Evolutionary conservation across 2,329 filamentous ascomycete genomes (phyloP), one percentile per base, ranked within the genome.

Genomic region (Orbilia javanica): DNA sequence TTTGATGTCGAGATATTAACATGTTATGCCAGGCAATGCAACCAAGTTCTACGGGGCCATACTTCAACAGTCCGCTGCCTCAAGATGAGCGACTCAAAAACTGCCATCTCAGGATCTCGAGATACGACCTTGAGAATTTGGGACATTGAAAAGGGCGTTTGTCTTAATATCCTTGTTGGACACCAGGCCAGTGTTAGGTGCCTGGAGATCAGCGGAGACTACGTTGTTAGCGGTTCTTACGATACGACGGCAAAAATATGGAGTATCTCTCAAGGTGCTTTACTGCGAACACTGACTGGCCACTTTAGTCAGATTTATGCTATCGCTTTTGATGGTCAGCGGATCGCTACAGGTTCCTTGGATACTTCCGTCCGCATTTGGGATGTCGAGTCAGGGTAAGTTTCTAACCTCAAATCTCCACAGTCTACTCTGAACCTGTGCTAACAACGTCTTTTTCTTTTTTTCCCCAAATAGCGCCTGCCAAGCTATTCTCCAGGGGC

Each of bases 271-370:
- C 93, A 97, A 85, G 96, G 96, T 31, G 90, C 93, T 79, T 99
- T 96, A 84, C 86, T 98, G 68, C 91, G 95, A 81, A 97, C 94
- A 0, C 87, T 99, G 44, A 91, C 92, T 52, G 96, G 96, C 0
- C 96, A 99, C 84, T 99, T 97, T 85, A 98, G 95, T 83, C 96
- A 99, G 83, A 99, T 99, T 74, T 99, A 99, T 83, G 96, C 96
- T 20, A 97, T 99, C 83, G 96, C 96, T 0, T 99, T 98, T 84
- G 96, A 99, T 83, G 96, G 96, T 44, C 91, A 91, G 81, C 89
- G 94, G 80, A 94, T 99, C 73, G 95, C 96, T 39, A 99, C 96
- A 8, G 96, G 96, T 64, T 97, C 94, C 84, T 86, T 99, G 79
- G 96, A 99, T 84, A 99, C 96, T 2, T 97, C 95, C 81, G 95